Evolutionary conservation across 768 basidiomycete species (phyloP).

Genomic region (Pilatotrama ljubarskyi): DNA sequence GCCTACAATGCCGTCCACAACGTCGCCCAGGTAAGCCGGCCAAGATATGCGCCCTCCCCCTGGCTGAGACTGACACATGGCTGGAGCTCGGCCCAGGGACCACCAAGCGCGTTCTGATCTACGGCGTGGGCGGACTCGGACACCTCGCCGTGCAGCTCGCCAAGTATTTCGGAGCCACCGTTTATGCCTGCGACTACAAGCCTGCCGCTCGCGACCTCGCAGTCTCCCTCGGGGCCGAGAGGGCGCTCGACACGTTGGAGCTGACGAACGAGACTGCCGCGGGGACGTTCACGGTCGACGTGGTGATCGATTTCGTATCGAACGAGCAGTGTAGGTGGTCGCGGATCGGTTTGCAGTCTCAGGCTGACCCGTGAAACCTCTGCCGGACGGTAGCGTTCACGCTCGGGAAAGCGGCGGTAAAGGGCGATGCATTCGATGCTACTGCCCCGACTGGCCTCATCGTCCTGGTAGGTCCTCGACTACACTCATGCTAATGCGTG

Average conservation of each 20-base stretch:
- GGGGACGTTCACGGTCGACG: constrained; percentile 10
- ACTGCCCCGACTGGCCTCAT: not conserved
- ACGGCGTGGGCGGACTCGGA: constrained; percentile 34
- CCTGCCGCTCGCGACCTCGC: constrained; percentile 14
- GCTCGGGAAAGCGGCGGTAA: not conserved
- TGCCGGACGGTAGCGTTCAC: not conserved
- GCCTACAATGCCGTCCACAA: constrained; percentile 12
- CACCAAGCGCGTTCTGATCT: constrained; percentile 35
- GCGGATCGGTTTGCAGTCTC: not conserved
- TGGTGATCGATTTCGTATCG: constrained; percentile 13
- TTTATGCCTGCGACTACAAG: constrained; percentile 17
- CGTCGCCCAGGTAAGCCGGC: not conserved
- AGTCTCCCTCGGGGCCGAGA: constrained; percentile 4
- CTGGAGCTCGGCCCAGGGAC: not conserved
- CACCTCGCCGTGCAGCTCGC: constrained; percentile 29
- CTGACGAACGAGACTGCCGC: not conserved
- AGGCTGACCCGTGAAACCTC: too few relatives aligned
- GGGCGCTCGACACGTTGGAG: constrained; percentile 3
- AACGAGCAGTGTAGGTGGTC: constrained; percentile 10
- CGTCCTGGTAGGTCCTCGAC: not conserved
- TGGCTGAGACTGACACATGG: not conserved
- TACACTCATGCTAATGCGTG: not conserved
- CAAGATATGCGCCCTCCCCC: not conserved
- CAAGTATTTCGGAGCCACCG: constrained; percentile 11
- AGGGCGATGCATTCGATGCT: not conserved